Base-by-base conservation (phyloP, 192 early-diverging fungal species). In the Geosiphon pyriformis region DNA sequence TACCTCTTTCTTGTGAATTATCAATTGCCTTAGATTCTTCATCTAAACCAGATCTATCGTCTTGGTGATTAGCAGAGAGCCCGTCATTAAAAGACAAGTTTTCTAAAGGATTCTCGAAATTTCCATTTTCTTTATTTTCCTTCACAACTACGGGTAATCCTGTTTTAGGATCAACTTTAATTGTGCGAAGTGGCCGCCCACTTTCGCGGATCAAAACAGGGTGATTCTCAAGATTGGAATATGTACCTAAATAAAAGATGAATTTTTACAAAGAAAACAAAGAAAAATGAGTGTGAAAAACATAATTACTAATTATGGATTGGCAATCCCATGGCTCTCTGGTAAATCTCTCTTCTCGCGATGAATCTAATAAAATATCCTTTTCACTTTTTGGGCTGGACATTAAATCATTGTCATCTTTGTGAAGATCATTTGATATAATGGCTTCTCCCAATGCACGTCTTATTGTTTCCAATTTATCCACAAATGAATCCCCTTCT, bases 181-280 rank as follows among this genome's bases (percentile, higher is more conserved):
- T 89, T 68, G 69, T 84, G 73, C 68, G 79, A 30, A 61, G 69
- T 50, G 61, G 71, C 33, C n/a, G n/a, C n/a, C n/a, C n/a, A n/a
- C 68, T 62, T 70, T 94, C 92, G 35, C 80, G 74, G 70, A 98
- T 95, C 46, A 91, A 70, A 30, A 78, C 76, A 3, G 96, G 94
- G 60, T 92, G 90, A 74, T 98, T 96, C 71, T 96, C 94, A 62
- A 95, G 82, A 74, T 94, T 96, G 49, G 93, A 92, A 76, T 95
- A 94, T 2, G 92, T 95, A 37, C 70, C 74, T 76, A 67, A 52
- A 30, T 56, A 17, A 7, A 42, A 2, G 11, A 17, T 2, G 47
- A 65, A 20, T 15, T 42, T 47, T 51, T 65, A 37, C 22, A 20
- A n/a, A n/a, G n/a, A n/a, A n/a, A n/a, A n/a, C n/a, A n/a, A n/a